These are phyloP conservation scores for Penicillium roqueforti DNA, from an alignment of 495 filamentous ascomycete genomes.

Conservation along the genomic window DNA sequence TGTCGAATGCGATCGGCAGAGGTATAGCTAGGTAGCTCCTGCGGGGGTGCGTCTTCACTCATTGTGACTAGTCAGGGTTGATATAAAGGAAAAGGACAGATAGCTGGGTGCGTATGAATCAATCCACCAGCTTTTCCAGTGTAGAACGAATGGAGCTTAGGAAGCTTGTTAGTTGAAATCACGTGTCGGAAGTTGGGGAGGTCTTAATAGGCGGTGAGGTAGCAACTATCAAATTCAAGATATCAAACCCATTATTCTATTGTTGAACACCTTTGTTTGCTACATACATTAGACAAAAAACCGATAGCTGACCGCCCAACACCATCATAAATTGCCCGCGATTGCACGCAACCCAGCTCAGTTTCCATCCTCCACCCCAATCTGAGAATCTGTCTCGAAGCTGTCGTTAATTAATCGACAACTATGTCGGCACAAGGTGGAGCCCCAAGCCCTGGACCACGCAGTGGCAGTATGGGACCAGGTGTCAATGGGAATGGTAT, in stretches of 20 bases:
- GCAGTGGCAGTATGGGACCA: constrained; percentile 52
- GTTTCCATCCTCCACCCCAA: not conserved
- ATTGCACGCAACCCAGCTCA: not conserved
- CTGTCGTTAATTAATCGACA: not conserved
- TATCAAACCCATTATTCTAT: constrained; percentile 4
- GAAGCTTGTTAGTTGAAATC: constrained; percentile 1
- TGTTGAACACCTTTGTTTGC: not conserved
- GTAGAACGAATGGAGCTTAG: not conserved
- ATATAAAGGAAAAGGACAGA: not conserved
- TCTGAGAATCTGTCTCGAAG: not conserved
- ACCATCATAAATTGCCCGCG: not conserved
- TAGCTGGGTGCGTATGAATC: not conserved
- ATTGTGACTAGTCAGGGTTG: not conserved
- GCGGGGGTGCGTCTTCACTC: not conserved
- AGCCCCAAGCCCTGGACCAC: constrained; percentile 46
- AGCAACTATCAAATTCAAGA: constrained; percentile 19
- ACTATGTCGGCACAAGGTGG: constrained; percentile 47
- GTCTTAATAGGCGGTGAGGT: constrained; percentile 16
- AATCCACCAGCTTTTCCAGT: not conserved
- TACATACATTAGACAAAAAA: not conserved
- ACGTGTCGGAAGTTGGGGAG: constrained; percentile 25
- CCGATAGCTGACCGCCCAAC: not conserved
- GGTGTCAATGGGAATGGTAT: constrained; percentile 40
- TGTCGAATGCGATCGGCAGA: constrained; percentile 71
- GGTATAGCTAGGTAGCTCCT: constrained; percentile 42